phyloP scores from a whole-genome alignment of 441 rosid species.

The Pelargonium myrrhifolium region DNA sequence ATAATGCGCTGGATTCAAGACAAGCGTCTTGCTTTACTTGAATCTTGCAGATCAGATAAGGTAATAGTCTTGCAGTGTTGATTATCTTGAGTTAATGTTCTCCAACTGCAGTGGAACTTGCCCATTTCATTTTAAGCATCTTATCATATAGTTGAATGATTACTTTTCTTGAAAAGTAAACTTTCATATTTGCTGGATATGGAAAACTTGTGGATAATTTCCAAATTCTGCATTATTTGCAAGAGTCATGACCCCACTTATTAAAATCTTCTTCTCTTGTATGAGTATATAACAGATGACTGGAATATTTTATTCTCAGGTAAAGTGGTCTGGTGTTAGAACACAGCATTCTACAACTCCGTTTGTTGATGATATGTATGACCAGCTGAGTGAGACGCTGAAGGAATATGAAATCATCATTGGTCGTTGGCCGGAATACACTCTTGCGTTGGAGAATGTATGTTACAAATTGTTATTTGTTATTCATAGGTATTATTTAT shows the following conservation, averaged over 20 bases:
- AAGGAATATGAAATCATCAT: conserved; percentile 78
- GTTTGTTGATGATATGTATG: conserved; percentile 88
- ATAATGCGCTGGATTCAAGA: conserved; percentile 97
- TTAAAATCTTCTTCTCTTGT: neutral
- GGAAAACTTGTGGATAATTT: neutral
- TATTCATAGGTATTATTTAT: neutral
- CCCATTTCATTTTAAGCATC: neutral
- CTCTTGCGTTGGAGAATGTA: conserved; percentile 86
- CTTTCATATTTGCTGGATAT: neutral
- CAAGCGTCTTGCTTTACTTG: conserved; percentile 74
- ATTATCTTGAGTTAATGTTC: neutral
- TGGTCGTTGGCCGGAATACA: conserved; percentile 92
- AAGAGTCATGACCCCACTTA: neutral
- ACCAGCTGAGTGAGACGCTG: conserved; percentile 64
- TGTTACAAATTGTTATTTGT: conserved; percentile 20
- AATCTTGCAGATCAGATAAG: conserved; percentile 89
- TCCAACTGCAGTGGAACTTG: neutral
- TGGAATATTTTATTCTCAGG: conserved; percentile 40
- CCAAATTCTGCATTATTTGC: neutral
- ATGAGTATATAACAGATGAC: neutral
- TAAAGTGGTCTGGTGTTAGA: conserved; percentile 90
- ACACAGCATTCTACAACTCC: conserved; percentile 94
- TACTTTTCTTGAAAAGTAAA: neutral
- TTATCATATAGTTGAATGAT: neutral
- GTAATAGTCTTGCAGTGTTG: conserved; percentile 27